These are phyloP conservation scores for Peziza echinospora DNA, from an alignment of 495 filamentous ascomycete species.

Conservation along the genomic window DNA sequence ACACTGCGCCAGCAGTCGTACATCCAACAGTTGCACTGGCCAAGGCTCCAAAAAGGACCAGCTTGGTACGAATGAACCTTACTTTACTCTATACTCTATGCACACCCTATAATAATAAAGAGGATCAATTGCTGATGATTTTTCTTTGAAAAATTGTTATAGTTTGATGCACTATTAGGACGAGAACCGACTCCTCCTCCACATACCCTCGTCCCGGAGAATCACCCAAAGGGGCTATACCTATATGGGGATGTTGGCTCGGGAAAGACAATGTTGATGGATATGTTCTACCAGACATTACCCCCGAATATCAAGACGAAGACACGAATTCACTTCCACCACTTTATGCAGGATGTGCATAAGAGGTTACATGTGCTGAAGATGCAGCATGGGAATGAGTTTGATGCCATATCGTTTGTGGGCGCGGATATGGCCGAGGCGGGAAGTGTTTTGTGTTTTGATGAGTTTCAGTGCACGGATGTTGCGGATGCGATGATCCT, in stretches of 20 bases:
- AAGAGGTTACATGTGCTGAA: constrained; percentile 76
- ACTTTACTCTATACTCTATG: too few relatives aligned
- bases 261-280: constrained; percentile 99
- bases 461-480: constrained; percentile 98
- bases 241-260: constrained; percentile 94
- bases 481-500: constrained; percentile 98
- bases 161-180: constrained; percentile 53
- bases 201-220: constrained; percentile 36
- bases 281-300: constrained; percentile 89
- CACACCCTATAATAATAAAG: too few relatives aligned
- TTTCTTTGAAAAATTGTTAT: too few relatives aligned
- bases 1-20: constrained; percentile 47
- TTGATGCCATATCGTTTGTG: constrained; percentile 81
- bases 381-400: constrained; percentile 67
- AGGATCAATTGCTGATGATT: too few relatives aligned
- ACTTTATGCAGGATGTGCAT: constrained; percentile 99
- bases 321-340: constrained; percentile 96
- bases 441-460: constrained; percentile 78
- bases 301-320: constrained; percentile 60
- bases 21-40: constrained; percentile 58
- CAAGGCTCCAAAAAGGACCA: constrained; percentile 11
- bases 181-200: constrained; percentile 21
- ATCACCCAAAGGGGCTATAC: constrained; percentile 73
- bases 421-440: constrained; percentile 77
- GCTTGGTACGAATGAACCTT: constrained; percentile 29